phyloP scores from a whole-genome alignment of 768 basidiomycete species.

The Strobilomyces confusus region DNA sequence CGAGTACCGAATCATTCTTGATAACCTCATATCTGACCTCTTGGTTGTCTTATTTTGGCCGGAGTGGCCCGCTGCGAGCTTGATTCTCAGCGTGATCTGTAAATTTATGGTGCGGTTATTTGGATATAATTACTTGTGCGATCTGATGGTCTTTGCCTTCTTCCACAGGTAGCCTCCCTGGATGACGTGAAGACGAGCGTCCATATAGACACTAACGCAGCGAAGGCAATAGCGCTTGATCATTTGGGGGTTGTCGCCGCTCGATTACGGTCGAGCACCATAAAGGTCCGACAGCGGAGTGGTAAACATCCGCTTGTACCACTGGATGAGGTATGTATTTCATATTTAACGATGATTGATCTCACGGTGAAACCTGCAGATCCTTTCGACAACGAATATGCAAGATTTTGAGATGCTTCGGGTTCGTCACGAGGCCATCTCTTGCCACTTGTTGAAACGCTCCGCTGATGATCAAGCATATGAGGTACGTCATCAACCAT shows the following conservation, averaged over 20 bases:
- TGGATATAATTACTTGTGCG: not conserved
- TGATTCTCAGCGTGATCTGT: slow-evolving; percentile 75
- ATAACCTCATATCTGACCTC: slow-evolving; percentile 85
- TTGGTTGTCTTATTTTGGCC: slow-evolving; percentile 89
- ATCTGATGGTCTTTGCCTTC: not conserved
- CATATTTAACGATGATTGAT: not conserved
- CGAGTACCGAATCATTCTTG: slow-evolving; percentile 90
- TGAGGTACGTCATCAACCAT: slow-evolving; percentile 47
- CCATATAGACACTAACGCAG: slow-evolving; percentile 72
- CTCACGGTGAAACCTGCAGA: slow-evolving; percentile 33
- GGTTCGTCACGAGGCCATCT: slow-evolving; percentile 60
- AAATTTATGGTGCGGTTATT: slow-evolving; percentile 70
- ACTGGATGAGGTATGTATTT: slow-evolving; percentile 61
- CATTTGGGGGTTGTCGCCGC: slow-evolving; percentile 93
- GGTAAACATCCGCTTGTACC: slow-evolving; percentile 43
- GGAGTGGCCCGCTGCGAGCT: slow-evolving; percentile 92
- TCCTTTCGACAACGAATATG: slow-evolving; percentile 46
- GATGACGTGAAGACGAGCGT: slow-evolving; percentile 73
- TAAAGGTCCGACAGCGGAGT: slow-evolving; percentile 36
- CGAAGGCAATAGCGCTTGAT: slow-evolving; percentile 87
- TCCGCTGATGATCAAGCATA: slow-evolving; percentile 79
- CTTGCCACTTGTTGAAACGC: slow-evolving; percentile 62
- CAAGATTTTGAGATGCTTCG: slow-evolving; percentile 56
- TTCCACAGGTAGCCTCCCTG: slow-evolving; percentile 65
- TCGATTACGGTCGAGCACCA: slow-evolving; percentile 58